Conservation (phyloP, 306 rosid genomes). For the Amphicarpaea edgeworthii region DNA sequence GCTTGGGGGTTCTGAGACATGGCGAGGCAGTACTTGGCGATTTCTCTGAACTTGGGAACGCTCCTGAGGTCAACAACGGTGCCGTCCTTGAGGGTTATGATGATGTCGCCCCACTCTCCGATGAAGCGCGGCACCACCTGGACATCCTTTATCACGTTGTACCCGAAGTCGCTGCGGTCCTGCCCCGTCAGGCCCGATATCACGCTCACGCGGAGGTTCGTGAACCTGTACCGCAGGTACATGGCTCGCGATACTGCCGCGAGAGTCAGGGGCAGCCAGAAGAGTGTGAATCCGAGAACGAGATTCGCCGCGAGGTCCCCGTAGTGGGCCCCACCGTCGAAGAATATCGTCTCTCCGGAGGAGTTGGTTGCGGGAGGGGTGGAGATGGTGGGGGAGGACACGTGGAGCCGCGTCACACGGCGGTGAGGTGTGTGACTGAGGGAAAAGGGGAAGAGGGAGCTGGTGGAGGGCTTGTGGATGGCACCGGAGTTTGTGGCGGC, state of each 20-base stretch:
- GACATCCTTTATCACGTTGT: conserved; percentile 78
- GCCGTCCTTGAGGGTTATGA: conserved; percentile 86
- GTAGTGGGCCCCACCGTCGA: conserved; percentile 98
- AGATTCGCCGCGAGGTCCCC: conserved; percentile 84
- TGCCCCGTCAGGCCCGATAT: conserved; percentile 87
- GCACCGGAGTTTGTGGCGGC: conserved; percentile 47
- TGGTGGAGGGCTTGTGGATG: conserved; percentile 40
- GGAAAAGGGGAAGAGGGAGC: conserved; percentile 31
- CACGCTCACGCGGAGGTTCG: conserved; percentile 82
- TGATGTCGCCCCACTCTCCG: conserved; percentile 95
- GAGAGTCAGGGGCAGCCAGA: conserved; percentile 86
- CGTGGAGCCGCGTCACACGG: conserved; percentile 63
- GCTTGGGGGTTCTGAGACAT: conserved; percentile 61
- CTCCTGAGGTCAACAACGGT: conserved; percentile 90
- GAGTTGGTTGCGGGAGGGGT: conserved; percentile 45
- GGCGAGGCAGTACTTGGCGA: conserved; percentile 77
- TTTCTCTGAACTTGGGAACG: conserved; percentile 85
- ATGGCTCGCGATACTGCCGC: conserved; percentile 86
- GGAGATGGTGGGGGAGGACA: conserved; percentile 70
- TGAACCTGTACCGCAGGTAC: conserved; percentile 85
- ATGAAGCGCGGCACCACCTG: conserved; percentile 92
- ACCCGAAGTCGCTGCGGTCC: conserved; percentile 87
- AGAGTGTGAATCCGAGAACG: conserved; percentile 78
- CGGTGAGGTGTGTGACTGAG: not conserved
- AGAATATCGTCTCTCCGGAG: conserved; percentile 68